These are phyloP conservation scores for Leptomonas pyrrhocoris DNA, from an alignment of 208 protist genomes.

Conservation along the genomic window DNA sequence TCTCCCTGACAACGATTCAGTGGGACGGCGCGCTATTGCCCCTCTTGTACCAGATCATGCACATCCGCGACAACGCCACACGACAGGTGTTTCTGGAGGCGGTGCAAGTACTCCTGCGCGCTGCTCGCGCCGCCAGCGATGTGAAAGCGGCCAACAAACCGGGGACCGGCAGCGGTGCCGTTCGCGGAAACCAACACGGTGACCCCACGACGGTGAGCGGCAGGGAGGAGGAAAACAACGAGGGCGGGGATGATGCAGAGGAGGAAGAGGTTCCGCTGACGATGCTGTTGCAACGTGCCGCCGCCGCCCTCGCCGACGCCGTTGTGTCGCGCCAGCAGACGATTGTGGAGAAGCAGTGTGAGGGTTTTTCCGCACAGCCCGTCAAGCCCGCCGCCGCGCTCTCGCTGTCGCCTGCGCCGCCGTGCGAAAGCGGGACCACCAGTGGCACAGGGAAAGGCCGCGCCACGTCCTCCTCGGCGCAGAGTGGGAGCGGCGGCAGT, in stretches of 20 bases:
- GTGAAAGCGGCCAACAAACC: not conserved
- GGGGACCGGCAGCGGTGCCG: not conserved
- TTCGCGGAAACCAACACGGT: not conserved
- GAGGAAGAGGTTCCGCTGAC: slow-evolving; percentile 30
- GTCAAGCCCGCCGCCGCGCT: not conserved
- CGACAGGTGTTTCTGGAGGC: slow-evolving; percentile 60
- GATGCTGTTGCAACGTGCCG: slow-evolving; percentile 52
- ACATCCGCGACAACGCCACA: slow-evolving; percentile 53
- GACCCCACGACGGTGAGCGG: not conserved
- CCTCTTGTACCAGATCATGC: slow-evolving; percentile 49
- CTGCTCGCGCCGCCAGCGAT: slow-evolving; percentile 43
- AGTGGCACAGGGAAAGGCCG: slow-evolving; percentile 4
- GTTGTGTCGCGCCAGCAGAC: slow-evolving; percentile 13
- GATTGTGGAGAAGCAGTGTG: slow-evolving; percentile 19
- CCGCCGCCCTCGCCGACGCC: slow-evolving; percentile 38
- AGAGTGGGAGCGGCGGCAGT: too few species aligned
- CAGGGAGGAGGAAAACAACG: not conserved
- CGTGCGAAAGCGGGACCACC: not conserved
- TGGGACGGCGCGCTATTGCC: slow-evolving; percentile 64
- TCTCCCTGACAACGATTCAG: not conserved
- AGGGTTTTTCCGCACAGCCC: slow-evolving; percentile 21
- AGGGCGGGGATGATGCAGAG: not conserved
- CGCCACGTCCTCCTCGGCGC: not conserved
- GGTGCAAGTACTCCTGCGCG: slow-evolving; percentile 65
- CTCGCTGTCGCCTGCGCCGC: slow-evolving; percentile 1